These are phyloP conservation scores for Kockovaella imperatae DNA, from an alignment of 768 basidiomycete species.

Conservation along the genomic window DNA sequence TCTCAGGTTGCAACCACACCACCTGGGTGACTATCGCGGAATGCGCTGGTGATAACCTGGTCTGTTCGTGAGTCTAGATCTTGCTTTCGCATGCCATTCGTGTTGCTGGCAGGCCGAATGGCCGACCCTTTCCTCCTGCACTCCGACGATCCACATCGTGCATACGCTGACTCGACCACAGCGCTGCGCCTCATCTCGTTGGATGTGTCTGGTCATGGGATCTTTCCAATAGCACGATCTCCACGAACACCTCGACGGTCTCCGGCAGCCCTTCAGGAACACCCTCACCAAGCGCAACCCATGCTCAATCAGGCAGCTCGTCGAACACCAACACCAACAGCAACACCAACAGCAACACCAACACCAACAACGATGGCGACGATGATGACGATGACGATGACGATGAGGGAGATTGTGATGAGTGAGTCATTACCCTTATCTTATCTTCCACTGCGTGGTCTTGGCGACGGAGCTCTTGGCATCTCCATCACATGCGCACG, in stretches of 20 bases:
- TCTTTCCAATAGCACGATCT: neutral
- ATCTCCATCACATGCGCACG: neutral
- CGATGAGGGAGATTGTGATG: neutral
- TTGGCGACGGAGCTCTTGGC: neutral
- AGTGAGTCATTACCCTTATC: no score
- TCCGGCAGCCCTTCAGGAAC: neutral
- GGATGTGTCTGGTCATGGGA: constrained; percentile 1
- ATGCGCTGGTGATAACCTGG: neutral
- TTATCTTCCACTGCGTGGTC: neutral
- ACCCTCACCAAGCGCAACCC: neutral
- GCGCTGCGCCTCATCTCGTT: neutral
- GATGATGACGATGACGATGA: neutral
- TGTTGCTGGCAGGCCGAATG: neutral
- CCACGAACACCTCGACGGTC: neutral
- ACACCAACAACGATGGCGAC: neutral
- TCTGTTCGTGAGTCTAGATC: neutral
- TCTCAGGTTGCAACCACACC: neutral
- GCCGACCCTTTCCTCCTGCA: neutral
- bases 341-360: neutral
- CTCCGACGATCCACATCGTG: neutral
- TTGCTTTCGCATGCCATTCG: neutral
- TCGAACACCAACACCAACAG: neutral
- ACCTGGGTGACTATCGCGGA: neutral
- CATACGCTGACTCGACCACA: neutral
- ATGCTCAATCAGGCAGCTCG: neutral